Conservation (phyloP, 1,284 basidiomycete genomes). For the Xerocomus nothofagi region DNA sequence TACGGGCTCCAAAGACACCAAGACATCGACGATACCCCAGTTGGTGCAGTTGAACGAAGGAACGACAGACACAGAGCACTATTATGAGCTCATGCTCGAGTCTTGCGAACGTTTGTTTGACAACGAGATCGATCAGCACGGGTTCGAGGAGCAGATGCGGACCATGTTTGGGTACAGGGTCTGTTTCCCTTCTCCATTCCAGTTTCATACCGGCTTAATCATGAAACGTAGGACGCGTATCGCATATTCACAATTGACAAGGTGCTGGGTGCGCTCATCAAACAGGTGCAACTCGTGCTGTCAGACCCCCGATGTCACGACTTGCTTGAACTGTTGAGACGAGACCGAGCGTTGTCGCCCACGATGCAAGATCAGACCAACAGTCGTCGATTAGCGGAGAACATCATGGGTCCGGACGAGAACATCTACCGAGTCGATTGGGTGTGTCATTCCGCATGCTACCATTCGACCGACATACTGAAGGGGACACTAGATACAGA, state of each 20-base stretch:
- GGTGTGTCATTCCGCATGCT: conserved; percentile 48
- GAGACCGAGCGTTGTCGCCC: conserved; percentile 66
- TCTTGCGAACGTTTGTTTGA: conserved; percentile 91
- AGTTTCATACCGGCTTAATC: background rate
- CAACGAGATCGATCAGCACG: conserved; percentile 83
- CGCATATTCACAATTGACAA: conserved; percentile 95
- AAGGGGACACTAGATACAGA: conserved; percentile 53
- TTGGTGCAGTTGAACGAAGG: conserved; percentile 26
- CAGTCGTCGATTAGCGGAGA: conserved; percentile 81
- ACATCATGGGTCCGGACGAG: conserved; percentile 84
- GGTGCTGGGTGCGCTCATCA: conserved; percentile 83
- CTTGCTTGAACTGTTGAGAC: conserved; percentile 76
- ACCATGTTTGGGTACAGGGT: conserved; percentile 87
- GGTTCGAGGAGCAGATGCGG: conserved; percentile 90
- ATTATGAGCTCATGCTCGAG: conserved; percentile 83
- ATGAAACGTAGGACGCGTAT: conserved; percentile 58
- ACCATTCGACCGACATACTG: conserved; percentile 2
- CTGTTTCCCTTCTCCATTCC: conserved; percentile 1
- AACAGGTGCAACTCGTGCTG: conserved; percentile 82
- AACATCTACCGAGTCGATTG: conserved; percentile 92
- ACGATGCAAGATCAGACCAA: conserved; percentile 86
- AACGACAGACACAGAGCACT: conserved; percentile 49
- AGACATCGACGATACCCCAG: conserved; percentile 26
- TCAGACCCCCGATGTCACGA: conserved; percentile 85
- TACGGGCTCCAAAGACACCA: conserved; percentile 37